Conservation (phyloP, 2,329 filamentous ascomycete genomes). For the Cytospora paraplurivora region DNA sequence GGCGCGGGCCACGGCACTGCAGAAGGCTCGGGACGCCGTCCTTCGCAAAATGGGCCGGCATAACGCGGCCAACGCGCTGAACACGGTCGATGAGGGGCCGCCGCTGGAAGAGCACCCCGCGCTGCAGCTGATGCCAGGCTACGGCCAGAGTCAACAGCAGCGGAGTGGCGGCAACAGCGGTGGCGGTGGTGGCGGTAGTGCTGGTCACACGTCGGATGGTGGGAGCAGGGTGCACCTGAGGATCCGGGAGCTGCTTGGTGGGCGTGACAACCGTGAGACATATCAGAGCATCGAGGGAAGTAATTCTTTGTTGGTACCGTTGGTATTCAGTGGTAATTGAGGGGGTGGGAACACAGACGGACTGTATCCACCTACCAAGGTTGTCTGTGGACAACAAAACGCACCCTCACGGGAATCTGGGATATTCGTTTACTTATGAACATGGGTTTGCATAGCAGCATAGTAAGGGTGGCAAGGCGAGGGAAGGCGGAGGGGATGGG, state of each 20-base stretch:
- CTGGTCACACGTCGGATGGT: conserved; percentile 11
- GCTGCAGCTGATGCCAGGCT: conserved; percentile 34
- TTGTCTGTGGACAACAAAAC: not conserved
- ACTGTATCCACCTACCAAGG: conserved; percentile 1
- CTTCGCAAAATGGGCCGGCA: conserved; percentile 58
- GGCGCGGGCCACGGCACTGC: conserved; percentile 56
- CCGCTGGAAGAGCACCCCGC: conserved; percentile 35
- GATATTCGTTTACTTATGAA: not conserved
- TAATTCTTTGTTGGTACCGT: conserved; percentile 56
- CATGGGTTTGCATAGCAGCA: not conserved
- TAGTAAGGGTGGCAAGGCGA: conserved; percentile 3
- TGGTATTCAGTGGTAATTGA: conserved; percentile 58
- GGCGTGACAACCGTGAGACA: conserved; percentile 33
- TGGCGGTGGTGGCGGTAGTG: conserved; percentile 4
- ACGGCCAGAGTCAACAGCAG: not conserved
- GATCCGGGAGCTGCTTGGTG: conserved; percentile 28
- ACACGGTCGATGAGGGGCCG: conserved; percentile 21
- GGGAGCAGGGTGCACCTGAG: conserved; percentile 28
- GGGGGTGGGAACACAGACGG: not conserved
- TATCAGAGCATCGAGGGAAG: conserved; percentile 51
- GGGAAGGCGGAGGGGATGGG: conserved; percentile 10
- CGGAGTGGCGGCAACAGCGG: not conserved
- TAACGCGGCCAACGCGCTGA: conserved; percentile 17
- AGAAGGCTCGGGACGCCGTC: conserved; percentile 62
- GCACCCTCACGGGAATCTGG: conserved; percentile 1